These are phyloP conservation scores for Iris macrosiphon DNA, from an alignment of 106 monocot genomes.

Conservation along the genomic window DNA sequence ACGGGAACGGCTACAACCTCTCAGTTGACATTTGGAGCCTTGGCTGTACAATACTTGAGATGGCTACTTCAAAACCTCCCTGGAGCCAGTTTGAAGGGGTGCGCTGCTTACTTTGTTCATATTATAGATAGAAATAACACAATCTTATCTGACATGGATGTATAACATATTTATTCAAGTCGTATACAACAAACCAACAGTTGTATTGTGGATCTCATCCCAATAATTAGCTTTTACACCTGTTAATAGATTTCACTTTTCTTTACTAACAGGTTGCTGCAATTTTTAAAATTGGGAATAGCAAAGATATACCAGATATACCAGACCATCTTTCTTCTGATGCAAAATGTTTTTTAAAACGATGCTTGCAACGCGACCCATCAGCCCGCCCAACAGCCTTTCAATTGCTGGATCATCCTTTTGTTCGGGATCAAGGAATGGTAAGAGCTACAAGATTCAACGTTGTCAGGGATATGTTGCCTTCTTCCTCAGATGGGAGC, in stretches of 20 bases:
- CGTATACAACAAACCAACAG: too few relatives aligned
- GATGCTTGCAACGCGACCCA: slow-evolving; percentile 80
- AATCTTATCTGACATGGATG: background rate
- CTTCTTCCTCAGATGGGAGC: slow-evolving; percentile 28
- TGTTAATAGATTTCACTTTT: too few relatives aligned
- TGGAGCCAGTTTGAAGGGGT: slow-evolving; percentile 86
- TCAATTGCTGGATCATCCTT: slow-evolving; percentile 70
- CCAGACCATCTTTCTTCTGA: slow-evolving; percentile 72
- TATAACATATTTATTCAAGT: too few relatives aligned
- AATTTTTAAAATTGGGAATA: slow-evolving; percentile 93
- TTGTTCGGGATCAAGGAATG: slow-evolving; percentile 50
- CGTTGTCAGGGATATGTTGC: slow-evolving; percentile 15
- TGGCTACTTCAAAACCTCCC: slow-evolving; percentile 85
- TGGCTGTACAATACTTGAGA: slow-evolving; percentile 86
- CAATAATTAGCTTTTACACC: too few relatives aligned
- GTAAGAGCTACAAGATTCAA: slow-evolving; percentile 20
- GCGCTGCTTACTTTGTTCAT: slow-evolving; percentile 2
- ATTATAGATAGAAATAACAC: too few relatives aligned
- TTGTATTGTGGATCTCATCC: too few relatives aligned
- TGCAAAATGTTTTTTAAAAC: slow-evolving; percentile 54
- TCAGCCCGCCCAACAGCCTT: slow-evolving; percentile 53
- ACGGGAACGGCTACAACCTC: slow-evolving; percentile 59
- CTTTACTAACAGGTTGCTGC: slow-evolving; percentile 58
- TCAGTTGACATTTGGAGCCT: slow-evolving; percentile 95
- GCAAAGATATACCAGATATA: slow-evolving; percentile 84